These are phyloP conservation scores for Dryas drummondii DNA, from an alignment of 306 rosid species.

Conservation along the genomic window DNA sequence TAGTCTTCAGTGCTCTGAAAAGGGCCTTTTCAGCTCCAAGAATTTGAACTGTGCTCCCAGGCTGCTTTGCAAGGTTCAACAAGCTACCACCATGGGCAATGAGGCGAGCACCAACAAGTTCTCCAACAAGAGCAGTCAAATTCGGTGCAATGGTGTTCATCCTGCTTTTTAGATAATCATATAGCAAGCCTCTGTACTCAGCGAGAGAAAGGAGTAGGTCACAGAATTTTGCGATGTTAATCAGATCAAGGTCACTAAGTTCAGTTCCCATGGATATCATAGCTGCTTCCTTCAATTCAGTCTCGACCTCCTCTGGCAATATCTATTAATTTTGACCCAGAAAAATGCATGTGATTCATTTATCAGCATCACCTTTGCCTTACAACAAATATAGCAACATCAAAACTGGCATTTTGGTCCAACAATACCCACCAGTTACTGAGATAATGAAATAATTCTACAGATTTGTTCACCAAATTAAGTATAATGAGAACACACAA, in stretches of 20 bases:
- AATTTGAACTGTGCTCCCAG: slow-evolving; percentile 92
- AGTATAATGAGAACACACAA: not conserved
- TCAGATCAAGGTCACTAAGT: slow-evolving; percentile 86
- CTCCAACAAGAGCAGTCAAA: slow-evolving; percentile 91
- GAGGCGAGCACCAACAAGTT: slow-evolving; percentile 97
- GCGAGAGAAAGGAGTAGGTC: slow-evolving; percentile 89
- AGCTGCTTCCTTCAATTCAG: slow-evolving; percentile 74
- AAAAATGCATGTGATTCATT: not conserved
- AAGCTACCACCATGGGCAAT: slow-evolving; percentile 95
- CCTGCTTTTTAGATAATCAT: slow-evolving; percentile 80
- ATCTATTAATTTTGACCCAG: slow-evolving; percentile 38
- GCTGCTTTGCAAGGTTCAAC: slow-evolving; percentile 93
- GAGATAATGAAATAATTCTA: not conserved
- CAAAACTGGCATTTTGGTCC: not conserved
- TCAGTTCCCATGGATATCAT: slow-evolving; percentile 97
- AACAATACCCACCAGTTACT: not conserved
- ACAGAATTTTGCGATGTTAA: slow-evolving; percentile 72
- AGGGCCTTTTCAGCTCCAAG: slow-evolving; percentile 98
- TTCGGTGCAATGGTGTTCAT: slow-evolving; percentile 95
- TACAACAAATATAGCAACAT: not conserved
- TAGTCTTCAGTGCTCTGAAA: slow-evolving; percentile 85
- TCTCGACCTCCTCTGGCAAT: slow-evolving; percentile 75
- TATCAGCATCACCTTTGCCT: not conserved
- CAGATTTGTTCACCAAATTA: not conserved
- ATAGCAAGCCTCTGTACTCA: slow-evolving; percentile 82